Conservation (phyloP, 1,284 basidiomycete species). For the Sporisorium sorghi region DNA sequence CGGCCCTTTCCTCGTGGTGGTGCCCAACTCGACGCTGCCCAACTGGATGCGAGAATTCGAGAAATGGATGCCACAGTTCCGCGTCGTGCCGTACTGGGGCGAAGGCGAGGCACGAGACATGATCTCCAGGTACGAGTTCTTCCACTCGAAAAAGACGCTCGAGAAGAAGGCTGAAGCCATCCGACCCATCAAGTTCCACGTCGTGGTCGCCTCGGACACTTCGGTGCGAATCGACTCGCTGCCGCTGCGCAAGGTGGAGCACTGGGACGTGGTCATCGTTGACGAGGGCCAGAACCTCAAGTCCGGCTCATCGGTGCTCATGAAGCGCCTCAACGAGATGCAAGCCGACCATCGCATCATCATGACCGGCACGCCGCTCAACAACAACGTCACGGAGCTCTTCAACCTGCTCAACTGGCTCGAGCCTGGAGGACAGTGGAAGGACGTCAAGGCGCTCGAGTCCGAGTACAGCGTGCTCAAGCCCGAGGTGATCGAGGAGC, state of each 20-base stretch:
- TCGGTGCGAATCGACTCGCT: constrained; percentile 39
- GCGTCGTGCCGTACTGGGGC: constrained; percentile 83
- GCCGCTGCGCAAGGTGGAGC: constrained; percentile 77
- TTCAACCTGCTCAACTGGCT: constrained; percentile 60
- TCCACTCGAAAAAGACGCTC: constrained; percentile 72
- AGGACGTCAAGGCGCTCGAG: constrained; percentile 49
- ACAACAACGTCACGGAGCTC: constrained; percentile 90
- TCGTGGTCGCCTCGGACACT: constrained; percentile 53
- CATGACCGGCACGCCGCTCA: constrained; percentile 93
- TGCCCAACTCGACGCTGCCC: constrained; percentile 91
- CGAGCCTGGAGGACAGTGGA: constrained; percentile 47
- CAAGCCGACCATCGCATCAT: constrained; percentile 84
- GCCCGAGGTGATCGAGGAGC: constrained; percentile 72
- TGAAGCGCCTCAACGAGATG: constrained; percentile 86
- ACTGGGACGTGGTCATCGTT: constrained; percentile 91
- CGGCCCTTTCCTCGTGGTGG: constrained; percentile 86
- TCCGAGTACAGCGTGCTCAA: constrained; percentile 55
- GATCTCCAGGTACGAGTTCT: constrained; percentile 84
- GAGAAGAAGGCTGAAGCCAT: constrained; percentile 56
- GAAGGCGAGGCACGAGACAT: constrained; percentile 75
- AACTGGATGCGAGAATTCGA: constrained; percentile 87
- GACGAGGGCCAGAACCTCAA: constrained; percentile 87
- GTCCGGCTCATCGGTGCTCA: constrained; percentile 76
- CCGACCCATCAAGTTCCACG: constrained; percentile 50
- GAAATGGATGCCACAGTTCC: constrained; percentile 82